Base-by-base conservation (phyloP, 495 filamentous ascomycete species). In the Hyaloscypha bicolor region DNA sequence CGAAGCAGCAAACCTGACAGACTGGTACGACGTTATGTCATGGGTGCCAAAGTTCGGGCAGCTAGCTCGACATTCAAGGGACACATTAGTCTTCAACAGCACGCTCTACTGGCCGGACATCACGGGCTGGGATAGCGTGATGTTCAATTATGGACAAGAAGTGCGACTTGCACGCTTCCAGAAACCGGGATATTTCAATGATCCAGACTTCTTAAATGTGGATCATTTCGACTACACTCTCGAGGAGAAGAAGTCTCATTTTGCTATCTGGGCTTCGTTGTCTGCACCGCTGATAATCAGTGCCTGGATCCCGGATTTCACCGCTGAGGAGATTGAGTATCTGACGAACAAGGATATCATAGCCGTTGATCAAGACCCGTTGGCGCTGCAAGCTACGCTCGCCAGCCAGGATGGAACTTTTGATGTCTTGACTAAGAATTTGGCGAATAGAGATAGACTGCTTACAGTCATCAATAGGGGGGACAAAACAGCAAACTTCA, bases 261-360 rank as follows among this genome's bases (percentile, higher is more conserved):
- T 71, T 25, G 69, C 69, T 9, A 63, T 71, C 14, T 71, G 69
- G 69, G 37, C 64, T 2, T 60, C 69, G 9, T 35, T 71, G 12
- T 71, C 69, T 14, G 69, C 69, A 19, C 69, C 69, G 29, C 61
- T 71, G 32, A 71, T 71, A n/a, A 68, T 71, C 30, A 67, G 64
- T 56, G 69, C 69, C 25, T 61, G 31, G 11, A 65, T 71, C 16
- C 61, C 65, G 3, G 57, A 42, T 21, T 61, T 71, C 4, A 62
- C n/a, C 1, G 48, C 52, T 29, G 61, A 60, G 22, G 69, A 71
- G 35, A 53, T 71, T 30, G 19, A 63, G 22, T 71, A 71, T 42
- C 62, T 83, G 4, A 78, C 73, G 31, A 83, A 85, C 57, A 73
- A 77, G 35, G 83, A 81, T 51, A 76, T 85, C 14, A 78, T 87